Conservation (phyloP, 768 basidiomycete species). For the Suillus bovinus region DNA sequence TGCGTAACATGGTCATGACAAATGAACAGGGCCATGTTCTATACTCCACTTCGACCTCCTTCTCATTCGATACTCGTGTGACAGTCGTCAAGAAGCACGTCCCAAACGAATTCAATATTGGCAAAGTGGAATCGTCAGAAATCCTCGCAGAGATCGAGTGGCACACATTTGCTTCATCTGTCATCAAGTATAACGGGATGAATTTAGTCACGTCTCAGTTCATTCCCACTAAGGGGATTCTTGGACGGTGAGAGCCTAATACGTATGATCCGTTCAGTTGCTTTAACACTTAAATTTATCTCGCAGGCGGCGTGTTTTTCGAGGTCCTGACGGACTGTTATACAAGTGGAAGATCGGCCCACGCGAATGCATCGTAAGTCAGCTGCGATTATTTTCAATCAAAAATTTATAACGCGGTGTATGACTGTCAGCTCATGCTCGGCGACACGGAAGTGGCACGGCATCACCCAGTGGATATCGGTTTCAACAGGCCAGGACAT, state of each 20-base stretch:
- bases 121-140: constrained; percentile 21
- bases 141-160: constrained; percentile 30
- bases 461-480: neutral
- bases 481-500: constrained; percentile 4
- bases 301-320: constrained; percentile 9
- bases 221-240: constrained; percentile 11
- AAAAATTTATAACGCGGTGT: neutral
- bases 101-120: constrained; percentile 10
- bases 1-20: constrained; percentile 14
- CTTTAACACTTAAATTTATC: neutral
- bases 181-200: constrained; percentile 25
- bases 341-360: constrained; percentile 14
- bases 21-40: constrained; percentile 14
- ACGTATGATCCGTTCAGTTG: neutral
- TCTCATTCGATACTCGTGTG: constrained; percentile 9
- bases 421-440: constrained; percentile 1
- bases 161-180: constrained; percentile 20
- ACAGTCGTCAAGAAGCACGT: constrained; percentile 13
- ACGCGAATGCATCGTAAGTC: constrained; percentile 8
- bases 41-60: constrained; percentile 16
- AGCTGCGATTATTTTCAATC: neutral
- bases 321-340: constrained; percentile 6
- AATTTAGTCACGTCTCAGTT: constrained; percentile 20
- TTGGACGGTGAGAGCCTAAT: constrained; percentile 7
- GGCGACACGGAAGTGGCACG: neutral